These are phyloP conservation scores for Elongisporangium prolatum DNA, from an alignment of 352 stramenopile genomes.

Conservation along the genomic window DNA sequence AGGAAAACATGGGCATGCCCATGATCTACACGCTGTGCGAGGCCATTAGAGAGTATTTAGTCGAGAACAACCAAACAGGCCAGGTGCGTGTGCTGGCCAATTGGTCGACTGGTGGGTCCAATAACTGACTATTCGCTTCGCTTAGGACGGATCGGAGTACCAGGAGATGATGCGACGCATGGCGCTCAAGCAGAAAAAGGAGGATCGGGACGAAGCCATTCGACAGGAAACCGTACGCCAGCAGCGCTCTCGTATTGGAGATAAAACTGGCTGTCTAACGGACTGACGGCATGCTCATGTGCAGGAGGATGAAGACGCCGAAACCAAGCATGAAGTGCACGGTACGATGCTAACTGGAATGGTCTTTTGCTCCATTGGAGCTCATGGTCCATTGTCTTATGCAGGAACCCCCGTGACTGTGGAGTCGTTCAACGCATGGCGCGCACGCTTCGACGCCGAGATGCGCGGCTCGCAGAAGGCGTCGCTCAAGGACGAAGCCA, in stretches of 20 bases:
- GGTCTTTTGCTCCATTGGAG: not conserved
- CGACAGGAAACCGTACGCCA: constrained; percentile 32
- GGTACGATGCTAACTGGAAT: constrained; percentile 7
- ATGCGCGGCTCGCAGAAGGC: constrained; percentile 42
- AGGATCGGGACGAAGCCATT: constrained; percentile 56
- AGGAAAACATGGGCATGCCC: constrained; percentile 82
- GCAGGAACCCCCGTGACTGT: constrained; percentile 76
- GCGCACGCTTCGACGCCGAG: constrained; percentile 63
- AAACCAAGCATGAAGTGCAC: constrained; percentile 27
- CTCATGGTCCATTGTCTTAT: constrained; percentile 4
- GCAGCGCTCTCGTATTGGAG: too few species aligned
- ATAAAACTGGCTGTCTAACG: not conserved
- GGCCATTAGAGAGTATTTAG: constrained; percentile 78
- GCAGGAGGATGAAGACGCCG: constrained; percentile 21
- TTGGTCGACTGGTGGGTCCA: not conserved
- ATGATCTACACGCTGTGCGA: constrained; percentile 87
- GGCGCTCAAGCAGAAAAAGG: constrained; percentile 76
- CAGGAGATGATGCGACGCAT: constrained; percentile 86
- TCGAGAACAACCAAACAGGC: constrained; percentile 85
- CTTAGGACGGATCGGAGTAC: constrained; percentile 81
- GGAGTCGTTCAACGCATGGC: constrained; percentile 70
- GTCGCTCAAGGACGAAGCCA: constrained; percentile 59
- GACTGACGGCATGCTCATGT: constrained; percentile 1
- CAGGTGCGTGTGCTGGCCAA: constrained; percentile 38
- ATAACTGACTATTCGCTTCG: not conserved